These are phyloP conservation scores for Colletotrichum horii DNA, from an alignment of 2,329 filamentous ascomycete genomes.

Conservation along the genomic window DNA sequence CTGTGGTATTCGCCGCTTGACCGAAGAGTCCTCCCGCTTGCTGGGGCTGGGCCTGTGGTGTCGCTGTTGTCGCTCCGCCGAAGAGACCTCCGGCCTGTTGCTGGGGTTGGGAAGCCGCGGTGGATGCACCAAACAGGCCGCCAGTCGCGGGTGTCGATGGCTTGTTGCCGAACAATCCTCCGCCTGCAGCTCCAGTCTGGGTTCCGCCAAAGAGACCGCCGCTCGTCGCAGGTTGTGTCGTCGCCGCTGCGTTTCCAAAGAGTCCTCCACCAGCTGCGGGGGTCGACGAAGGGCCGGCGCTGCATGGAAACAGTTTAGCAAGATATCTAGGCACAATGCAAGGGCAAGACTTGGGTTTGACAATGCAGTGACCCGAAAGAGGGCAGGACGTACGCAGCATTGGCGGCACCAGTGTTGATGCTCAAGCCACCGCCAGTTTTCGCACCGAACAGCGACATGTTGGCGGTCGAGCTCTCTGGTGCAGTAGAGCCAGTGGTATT, in stretches of 20 bases:
- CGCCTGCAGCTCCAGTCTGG: background rate
- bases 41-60: background rate
- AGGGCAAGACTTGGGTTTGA: no score
- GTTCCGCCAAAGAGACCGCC: slow-evolving; percentile 24
- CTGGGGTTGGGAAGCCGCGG: slow-evolving; percentile 28
- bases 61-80: background rate
- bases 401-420: slow-evolving; percentile 68
- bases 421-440: slow-evolving; percentile 56
- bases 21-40: background rate
- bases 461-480: background rate
- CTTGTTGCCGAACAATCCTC: slow-evolving; percentile 13
- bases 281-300: slow-evolving; percentile 1
- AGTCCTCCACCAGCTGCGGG: slow-evolving; percentile 12
- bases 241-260: background rate
- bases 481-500: background rate
- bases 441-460: slow-evolving; percentile 11
- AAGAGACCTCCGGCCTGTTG: slow-evolving; percentile 25
- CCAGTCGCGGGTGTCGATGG: slow-evolving; percentile 36
- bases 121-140: slow-evolving; percentile 36
- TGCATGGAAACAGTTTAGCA: background rate
- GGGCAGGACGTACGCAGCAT: slow-evolving; percentile 52
- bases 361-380: background rate
- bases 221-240: slow-evolving; percentile 9
- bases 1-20: background rate
- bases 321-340: background rate